phyloP scores from a whole-genome alignment of 2,329 filamentous ascomycete genomes.

The Graphilbum fragrans region DNA sequence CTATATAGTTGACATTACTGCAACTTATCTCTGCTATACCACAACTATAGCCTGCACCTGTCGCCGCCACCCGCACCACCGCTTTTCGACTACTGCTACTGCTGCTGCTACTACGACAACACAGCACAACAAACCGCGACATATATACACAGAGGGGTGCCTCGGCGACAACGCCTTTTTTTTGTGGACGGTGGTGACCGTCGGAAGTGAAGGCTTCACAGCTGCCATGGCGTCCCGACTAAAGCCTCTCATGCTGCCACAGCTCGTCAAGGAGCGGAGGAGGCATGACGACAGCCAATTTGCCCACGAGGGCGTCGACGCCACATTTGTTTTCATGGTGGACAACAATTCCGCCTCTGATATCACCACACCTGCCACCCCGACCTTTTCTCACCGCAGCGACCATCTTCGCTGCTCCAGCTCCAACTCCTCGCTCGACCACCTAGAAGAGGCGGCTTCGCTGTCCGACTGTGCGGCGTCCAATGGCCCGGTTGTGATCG shows the following conservation, averaged over 20 bases:
- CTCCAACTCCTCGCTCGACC: constrained; percentile 66
- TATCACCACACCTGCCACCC: constrained; percentile 56
- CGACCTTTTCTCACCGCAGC: constrained; percentile 47
- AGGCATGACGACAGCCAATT: constrained; percentile 23
- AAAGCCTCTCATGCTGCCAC: constrained; percentile 40
- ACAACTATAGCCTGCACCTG: too few species aligned
- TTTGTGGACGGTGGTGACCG: too few species aligned
- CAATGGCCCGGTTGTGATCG: neutral
- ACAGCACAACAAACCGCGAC: too few species aligned
- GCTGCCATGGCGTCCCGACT: constrained; percentile 35
- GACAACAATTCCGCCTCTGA: constrained; percentile 49
- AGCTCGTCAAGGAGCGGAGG: constrained; percentile 38
- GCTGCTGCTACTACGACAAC: too few species aligned
- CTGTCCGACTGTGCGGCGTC: constrained; percentile 38
- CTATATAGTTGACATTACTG: too few species aligned
- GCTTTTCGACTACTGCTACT: too few species aligned
- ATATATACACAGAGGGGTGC: too few species aligned
- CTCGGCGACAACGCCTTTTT: too few species aligned
- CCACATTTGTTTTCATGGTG: constrained; percentile 28
- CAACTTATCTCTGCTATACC: too few species aligned
- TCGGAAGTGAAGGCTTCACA: neutral
- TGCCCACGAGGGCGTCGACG: constrained; percentile 13
- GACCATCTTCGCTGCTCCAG: constrained; percentile 49
- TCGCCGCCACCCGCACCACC: too few species aligned
- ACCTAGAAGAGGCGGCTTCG: too few species aligned